Conservation (phyloP, 768 basidiomycete species). For the Trametes cingulata region DNA sequence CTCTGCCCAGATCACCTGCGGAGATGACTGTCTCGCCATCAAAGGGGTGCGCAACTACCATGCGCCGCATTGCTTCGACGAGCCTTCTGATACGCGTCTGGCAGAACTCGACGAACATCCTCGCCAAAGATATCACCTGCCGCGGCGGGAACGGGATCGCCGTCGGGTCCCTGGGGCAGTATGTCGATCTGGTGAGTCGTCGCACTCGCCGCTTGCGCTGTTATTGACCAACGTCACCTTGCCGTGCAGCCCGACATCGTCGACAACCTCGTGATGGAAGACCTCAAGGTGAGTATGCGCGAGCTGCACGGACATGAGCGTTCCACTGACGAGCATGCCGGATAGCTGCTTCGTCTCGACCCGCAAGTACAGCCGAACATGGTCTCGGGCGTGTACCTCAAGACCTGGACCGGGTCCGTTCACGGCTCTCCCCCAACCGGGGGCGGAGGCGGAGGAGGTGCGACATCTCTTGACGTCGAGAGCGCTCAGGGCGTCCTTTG, state of each 20-base stretch:
- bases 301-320: neutral
- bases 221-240: neutral
- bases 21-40: slow-evolving; percentile 64
- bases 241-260: slow-evolving; percentile 49
- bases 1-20: slow-evolving; percentile 44
- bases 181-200: slow-evolving; percentile 45
- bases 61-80: neutral
- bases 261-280: slow-evolving; percentile 49
- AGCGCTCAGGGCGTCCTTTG: neutral
- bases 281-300: slow-evolving; percentile 40
- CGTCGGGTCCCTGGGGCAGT: slow-evolving; percentile 61
- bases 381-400: slow-evolving; percentile 57
- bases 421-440: slow-evolving; percentile 56
- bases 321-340: neutral
- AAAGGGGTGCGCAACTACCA: slow-evolving; percentile 46
- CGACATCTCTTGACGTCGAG: neutral
- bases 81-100: neutral
- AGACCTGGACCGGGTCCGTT: slow-evolving; percentile 53
- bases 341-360: slow-evolving; percentile 49
- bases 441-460: slow-evolving; percentile 55
- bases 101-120: slow-evolving; percentile 57
- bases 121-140: slow-evolving; percentile 50
- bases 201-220: neutral
- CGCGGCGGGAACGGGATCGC: slow-evolving; percentile 65
- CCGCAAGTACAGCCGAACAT: slow-evolving; percentile 56